phyloP scores from a whole-genome alignment of 139 green algal genomes.

The Chlorella sp. region DNA sequence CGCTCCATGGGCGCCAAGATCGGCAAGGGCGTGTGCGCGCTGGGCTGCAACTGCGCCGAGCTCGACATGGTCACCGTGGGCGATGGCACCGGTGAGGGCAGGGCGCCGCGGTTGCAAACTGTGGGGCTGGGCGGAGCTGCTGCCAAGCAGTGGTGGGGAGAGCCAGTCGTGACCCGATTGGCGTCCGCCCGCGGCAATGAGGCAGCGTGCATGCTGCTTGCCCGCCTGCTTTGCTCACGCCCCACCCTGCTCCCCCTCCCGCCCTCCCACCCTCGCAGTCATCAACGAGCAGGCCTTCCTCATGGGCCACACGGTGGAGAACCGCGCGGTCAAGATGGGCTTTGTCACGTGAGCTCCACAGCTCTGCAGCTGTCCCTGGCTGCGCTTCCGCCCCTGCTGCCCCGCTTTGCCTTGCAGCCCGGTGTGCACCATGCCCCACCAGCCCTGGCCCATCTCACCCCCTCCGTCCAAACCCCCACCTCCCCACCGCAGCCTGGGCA shows the following conservation, averaged over 20 bases:
- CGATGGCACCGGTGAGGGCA: background rate
- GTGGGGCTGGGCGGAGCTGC: too few species aligned
- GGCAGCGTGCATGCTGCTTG: background rate
- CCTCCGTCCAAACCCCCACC: too few species aligned
- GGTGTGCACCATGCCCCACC: too few species aligned
- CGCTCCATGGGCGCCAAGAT: constrained; percentile 19
- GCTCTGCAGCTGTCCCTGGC: too few species aligned
- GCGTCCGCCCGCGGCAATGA: too few species aligned
- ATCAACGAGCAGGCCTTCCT: background rate
- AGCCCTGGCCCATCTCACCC: too few species aligned
- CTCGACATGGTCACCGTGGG: background rate
- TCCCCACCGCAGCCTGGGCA: background rate
- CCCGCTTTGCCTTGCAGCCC: too few species aligned
- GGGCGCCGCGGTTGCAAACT: too few species aligned
- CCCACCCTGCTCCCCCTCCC: too few species aligned
- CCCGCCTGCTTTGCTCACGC: background rate
- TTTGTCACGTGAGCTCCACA: background rate
- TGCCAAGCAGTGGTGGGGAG: too few species aligned
- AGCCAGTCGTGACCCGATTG: too few species aligned
- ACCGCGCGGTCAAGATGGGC: background rate
- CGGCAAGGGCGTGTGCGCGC: background rate
- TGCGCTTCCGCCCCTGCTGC: too few species aligned
- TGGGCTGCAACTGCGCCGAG: background rate
- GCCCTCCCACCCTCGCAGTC: background rate
- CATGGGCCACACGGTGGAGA: background rate